These are phyloP conservation scores for Anaeromyces robustus DNA, from an alignment of 192 early-diverging fungal genomes.

Conservation along the genomic window DNA sequence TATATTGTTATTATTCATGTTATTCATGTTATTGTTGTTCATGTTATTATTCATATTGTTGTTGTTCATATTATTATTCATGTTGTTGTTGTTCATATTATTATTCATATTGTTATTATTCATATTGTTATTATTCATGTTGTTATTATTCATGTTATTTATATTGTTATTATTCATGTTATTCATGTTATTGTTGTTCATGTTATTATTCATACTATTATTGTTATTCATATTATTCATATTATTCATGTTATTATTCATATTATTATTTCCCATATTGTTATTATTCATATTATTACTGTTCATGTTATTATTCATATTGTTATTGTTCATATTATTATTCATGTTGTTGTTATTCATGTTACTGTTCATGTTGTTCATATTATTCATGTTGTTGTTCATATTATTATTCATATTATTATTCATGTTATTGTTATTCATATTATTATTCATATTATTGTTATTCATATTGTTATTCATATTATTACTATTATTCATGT, in stretches of 20 bases:
- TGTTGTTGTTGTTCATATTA: no score
- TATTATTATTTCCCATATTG: not conserved
- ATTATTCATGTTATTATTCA: not conserved
- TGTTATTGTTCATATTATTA: not conserved
- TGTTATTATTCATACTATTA: no score
- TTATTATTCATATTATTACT: not conserved
- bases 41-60: no score
- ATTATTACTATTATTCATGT: not conserved
- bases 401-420: not conserved
- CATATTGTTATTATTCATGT: no score
- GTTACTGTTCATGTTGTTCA: not conserved
- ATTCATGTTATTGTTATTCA: no score
- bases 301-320: not conserved
- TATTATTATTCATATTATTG: not conserved
- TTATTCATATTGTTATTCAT: not conserved
- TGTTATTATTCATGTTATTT: no score
- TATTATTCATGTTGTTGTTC: not conserved
- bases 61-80: no score
- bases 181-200: no score
- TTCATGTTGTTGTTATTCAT: not conserved
- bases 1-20: no score
- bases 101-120: no score
- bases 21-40: no score
- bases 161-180: not conserved
- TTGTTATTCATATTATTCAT: not conserved